Percentiles rank a stretch among this genome's conserved stretches.
phyloP scores from a whole-genome alignment of 2,329 filamentous ascomycete species.

The Monilinia vaccinii-corymbosi region DNA sequence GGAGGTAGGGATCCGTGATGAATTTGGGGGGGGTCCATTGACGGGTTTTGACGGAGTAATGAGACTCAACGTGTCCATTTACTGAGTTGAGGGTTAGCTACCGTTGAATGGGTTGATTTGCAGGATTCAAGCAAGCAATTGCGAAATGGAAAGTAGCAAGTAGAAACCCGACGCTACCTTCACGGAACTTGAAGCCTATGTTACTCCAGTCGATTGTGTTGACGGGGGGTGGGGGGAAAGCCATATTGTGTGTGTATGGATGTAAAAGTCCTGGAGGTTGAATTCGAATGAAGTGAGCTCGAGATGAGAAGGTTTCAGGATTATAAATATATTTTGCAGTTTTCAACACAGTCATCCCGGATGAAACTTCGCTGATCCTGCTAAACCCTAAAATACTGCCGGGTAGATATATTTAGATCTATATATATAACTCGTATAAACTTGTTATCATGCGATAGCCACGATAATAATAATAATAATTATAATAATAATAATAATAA shows the following conservation, averaged over 20 bases:
- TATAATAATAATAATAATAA: too few relatives aligned
- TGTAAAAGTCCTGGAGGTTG: too few relatives aligned
- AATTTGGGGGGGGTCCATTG: constrained; percentile 73
- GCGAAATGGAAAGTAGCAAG: constrained; percentile 1
- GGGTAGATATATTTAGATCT: too few relatives aligned
- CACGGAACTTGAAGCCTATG: constrained; percentile 84
- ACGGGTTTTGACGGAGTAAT: constrained; percentile 65
- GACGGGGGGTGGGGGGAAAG: constrained; percentile 69
- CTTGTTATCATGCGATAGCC: too few relatives aligned
- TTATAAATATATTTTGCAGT: too few relatives aligned
- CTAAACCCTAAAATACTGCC: too few relatives aligned
- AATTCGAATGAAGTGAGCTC: too few relatives aligned
- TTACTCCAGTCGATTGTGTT: constrained; percentile 86
- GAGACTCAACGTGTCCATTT: constrained; percentile 87
- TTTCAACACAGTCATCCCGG: too few relatives aligned
- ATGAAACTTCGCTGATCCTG: too few relatives aligned
- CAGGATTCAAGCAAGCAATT: neutral
- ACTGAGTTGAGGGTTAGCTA: constrained; percentile 41
- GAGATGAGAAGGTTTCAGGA: too few relatives aligned
- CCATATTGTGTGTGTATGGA: constrained; percentile 29
- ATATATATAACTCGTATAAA: too few relatives aligned
- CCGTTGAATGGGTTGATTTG: neutral
- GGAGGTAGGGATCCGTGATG: constrained; percentile 73
- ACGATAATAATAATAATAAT: too few relatives aligned
- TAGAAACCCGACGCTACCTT: constrained; percentile 52